Base-by-base conservation (phyloP, 1,284 basidiomycete genomes). In the Trichosporon asahii region DNA sequence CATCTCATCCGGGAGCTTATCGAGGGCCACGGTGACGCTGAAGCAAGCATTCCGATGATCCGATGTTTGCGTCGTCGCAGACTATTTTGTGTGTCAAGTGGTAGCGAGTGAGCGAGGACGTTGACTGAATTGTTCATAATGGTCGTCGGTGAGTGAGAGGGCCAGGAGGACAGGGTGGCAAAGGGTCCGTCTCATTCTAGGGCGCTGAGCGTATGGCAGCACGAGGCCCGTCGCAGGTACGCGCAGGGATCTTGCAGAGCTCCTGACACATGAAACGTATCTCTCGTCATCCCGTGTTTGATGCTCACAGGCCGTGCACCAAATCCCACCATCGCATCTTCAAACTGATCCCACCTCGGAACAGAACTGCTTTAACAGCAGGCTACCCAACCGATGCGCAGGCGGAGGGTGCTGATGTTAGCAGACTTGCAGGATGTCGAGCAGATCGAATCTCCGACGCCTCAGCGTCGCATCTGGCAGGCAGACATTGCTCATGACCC, bases 281-380 rank as follows among this genome's bases (percentile, higher is more conserved):
- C 29, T 61, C 57, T 61, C 57, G 57, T 61, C 57, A 61, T 61
- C 57, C 57, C 57, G 57, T 61, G 57, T 61, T 61, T 61, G 57
- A 60, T 60, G 11, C 25, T 60, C 27, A n/a, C 57, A n/a, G 49
- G 57, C 57, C 57, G 27, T 61, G 57, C 57, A 61, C 57, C 23
- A 8, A 8, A 27, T 25, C 2, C 57, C 27, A n/a, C 4, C 15
- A 5, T 33, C 12, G 57, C 27, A 29, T 5, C 29, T 31, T 8
- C 55, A 15, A 23, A 18, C 55, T 6, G 18, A 18, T 31, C 27
- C 27, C 27, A 29, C 57, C 57, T 61, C 57, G 29, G 57, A 61
- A 61, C 49, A 53, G 49, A 21, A 3, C 5, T 49, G 46, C 46
- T n/a, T n/a, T n/a, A n/a, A n/a, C n/a, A n/a, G n/a, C 46, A 21